Percentiles rank a stretch among this genome's conserved stretches.
These are phyloP conservation scores for Neoascochyta sp. DNA, from an alignment of 2,329 filamentous ascomycete species.

Conservation along the genomic window DNA sequence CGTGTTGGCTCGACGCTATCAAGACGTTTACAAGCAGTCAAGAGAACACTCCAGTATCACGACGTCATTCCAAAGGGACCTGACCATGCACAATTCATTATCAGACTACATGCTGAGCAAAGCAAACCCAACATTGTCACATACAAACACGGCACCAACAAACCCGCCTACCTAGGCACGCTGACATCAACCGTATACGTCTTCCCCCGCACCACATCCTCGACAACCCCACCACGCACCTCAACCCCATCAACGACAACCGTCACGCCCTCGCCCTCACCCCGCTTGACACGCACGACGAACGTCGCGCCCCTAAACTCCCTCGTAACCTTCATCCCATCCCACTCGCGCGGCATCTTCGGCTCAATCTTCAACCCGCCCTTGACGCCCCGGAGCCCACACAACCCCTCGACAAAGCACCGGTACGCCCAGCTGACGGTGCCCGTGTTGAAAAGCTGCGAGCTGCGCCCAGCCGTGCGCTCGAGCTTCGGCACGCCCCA, in stretches of 20 bases:
- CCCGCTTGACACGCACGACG: slow-evolving; percentile 45
- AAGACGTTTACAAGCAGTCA: too few relatives aligned
- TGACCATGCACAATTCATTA: too few relatives aligned
- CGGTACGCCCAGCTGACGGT: slow-evolving; percentile 57
- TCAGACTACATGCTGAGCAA: too few relatives aligned
- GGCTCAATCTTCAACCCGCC: slow-evolving; percentile 49
- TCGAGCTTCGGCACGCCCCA: slow-evolving; percentile 17
- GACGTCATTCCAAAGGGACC: too few relatives aligned
- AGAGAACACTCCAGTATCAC: too few relatives aligned
- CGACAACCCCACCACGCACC: slow-evolving; percentile 44
- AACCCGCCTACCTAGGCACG: slow-evolving; percentile 2
- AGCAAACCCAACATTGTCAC: too few relatives aligned
- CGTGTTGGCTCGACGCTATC: too few relatives aligned
- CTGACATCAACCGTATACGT: slow-evolving; percentile 47
- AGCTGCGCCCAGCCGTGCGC: slow-evolving; percentile 53
- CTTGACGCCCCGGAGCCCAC: slow-evolving; percentile 50
- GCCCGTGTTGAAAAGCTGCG: slow-evolving; percentile 58
- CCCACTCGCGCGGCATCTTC: slow-evolving; percentile 52
- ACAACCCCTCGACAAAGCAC: slow-evolving; percentile 54
- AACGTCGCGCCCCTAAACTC: slow-evolving; percentile 53
- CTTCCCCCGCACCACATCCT: slow-evolving; percentile 42
- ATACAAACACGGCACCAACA: too few relatives aligned
- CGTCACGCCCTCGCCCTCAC: slow-evolving; percentile 41
- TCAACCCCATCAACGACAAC: slow-evolving; percentile 41
- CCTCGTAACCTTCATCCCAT: slow-evolving; percentile 47